phyloP scores from a whole-genome alignment of 257 asterid species.

The Solanum habrochaites region DNA sequence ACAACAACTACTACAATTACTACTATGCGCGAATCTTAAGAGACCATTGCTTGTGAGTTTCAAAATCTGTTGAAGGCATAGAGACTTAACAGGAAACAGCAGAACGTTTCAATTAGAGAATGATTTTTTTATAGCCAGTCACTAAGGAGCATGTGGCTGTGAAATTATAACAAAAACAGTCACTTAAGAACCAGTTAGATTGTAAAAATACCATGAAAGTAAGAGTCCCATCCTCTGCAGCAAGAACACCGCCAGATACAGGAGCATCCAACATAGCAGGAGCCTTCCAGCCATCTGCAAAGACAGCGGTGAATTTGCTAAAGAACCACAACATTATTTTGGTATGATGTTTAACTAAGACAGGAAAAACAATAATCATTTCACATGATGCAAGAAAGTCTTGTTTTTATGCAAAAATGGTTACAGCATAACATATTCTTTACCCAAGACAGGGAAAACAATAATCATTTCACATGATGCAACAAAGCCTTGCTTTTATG shows the following conservation, averaged over 20 bases:
- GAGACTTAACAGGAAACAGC: neutral
- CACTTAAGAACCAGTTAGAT: neutral
- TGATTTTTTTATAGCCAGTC: neutral
- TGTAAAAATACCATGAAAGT: constrained; percentile 72
- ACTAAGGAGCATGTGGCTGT: neutral
- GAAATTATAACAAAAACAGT: neutral
- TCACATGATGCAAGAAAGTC: neutral
- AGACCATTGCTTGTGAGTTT: neutral
- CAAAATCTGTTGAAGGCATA: neutral
- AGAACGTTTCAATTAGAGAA: neutral
- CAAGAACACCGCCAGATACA: constrained; percentile 91
- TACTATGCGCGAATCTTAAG: neutral
- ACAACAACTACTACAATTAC: neutral
- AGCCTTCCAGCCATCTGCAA: constrained; percentile 29
- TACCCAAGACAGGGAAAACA: neutral
- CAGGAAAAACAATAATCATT: neutral
- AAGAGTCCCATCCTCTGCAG: constrained; percentile 81
- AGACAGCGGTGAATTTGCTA: neutral
- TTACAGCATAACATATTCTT: neutral
- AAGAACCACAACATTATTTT: neutral
- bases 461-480: neutral
- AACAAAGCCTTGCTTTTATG: neutral
- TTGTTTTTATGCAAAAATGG: neutral
- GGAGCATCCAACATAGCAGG: constrained; percentile 97
- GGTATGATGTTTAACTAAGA: neutral